Evolutionary conservation across 1,284 basidiomycete genomes (phyloP).

Genomic region (Naganishia cerealis): DNA sequence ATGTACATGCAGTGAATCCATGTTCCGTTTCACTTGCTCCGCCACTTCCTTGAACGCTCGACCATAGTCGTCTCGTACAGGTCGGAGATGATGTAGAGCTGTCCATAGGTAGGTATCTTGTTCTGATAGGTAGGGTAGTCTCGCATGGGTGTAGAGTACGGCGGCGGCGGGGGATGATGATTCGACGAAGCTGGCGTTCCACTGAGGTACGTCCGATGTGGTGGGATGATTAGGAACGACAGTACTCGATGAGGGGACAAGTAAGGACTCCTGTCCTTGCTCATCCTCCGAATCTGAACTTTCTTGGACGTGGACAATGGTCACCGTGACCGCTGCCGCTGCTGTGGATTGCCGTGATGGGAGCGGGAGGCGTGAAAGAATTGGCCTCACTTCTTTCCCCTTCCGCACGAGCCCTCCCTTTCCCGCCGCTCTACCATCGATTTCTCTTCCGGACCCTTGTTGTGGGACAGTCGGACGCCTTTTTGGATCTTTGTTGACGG

Average conservation of each 20-base stretch:
- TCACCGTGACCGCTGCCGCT: neutral
- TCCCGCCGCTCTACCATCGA: too few species aligned
- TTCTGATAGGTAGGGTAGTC: constrained; percentile 6
- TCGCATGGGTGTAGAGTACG: constrained; percentile 8
- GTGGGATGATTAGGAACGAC: too few species aligned
- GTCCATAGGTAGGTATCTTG: constrained; percentile 82
- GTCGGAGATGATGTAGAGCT: constrained; percentile 74
- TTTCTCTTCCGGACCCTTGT: too few species aligned
- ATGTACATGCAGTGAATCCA: neutral
- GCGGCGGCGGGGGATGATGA: neutral
- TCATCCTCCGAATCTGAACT: neutral
- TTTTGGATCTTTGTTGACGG: too few species aligned
- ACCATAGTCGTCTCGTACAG: constrained; percentile 66
- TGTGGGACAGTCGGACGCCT: too few species aligned
- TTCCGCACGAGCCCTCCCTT: neutral
- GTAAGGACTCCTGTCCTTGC: too few species aligned
- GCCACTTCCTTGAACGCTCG: constrained; percentile 46
- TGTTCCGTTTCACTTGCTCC: neutral
- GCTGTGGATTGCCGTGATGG: too few species aligned
- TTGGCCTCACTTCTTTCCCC: neutral
- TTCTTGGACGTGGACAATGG: neutral
- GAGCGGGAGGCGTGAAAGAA: constrained; percentile 7
- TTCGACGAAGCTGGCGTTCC: too few species aligned
- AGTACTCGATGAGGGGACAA: neutral
- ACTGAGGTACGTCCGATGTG: too few species aligned